phyloP scores from a whole-genome alignment of 2,329 filamentous ascomycete species.

The Trematosphaeria pertusa region DNA sequence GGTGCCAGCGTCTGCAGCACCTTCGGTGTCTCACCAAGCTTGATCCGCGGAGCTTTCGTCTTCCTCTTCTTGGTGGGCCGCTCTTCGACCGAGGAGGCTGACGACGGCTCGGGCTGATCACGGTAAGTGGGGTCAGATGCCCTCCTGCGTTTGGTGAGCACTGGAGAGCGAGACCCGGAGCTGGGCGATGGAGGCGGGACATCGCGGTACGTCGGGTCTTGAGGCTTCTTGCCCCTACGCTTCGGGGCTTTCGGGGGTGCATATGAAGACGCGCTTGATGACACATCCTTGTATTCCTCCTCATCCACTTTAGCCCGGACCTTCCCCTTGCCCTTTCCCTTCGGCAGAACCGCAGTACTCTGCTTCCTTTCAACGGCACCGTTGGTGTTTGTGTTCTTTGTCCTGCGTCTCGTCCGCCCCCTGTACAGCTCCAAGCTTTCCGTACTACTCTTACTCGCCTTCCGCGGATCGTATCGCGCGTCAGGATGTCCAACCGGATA shows the following conservation, averaged over 20 bases:
- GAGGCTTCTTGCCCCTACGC: not conserved
- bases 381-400: not conserved
- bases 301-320: not conserved
- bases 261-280: not conserved
- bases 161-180: not conserved
- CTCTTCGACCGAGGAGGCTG: not conserved
- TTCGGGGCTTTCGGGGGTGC: no score
- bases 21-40: not conserved
- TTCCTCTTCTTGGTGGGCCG: constrained; percentile 1
- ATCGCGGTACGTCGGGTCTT: constrained; percentile 3
- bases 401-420: not conserved
- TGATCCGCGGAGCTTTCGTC: not conserved
- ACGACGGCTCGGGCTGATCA: not conserved
- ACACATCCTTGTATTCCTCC: not conserved
- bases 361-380: no score
- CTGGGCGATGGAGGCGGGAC: not conserved
- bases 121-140: constrained; percentile 1
- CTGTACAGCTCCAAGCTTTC: constrained; percentile 15
- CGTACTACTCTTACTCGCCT: constrained; percentile 3
- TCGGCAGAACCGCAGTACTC: not conserved
- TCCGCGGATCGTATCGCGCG: constrained; percentile 13
- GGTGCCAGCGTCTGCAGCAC: not conserved
- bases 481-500: constrained; percentile 10
- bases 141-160: not conserved
- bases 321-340: constrained; percentile 1